These are phyloP conservation scores for Mortierella sp. DNA, from an alignment of 371 early-diverging fungal genomes.

Conservation along the genomic window DNA sequence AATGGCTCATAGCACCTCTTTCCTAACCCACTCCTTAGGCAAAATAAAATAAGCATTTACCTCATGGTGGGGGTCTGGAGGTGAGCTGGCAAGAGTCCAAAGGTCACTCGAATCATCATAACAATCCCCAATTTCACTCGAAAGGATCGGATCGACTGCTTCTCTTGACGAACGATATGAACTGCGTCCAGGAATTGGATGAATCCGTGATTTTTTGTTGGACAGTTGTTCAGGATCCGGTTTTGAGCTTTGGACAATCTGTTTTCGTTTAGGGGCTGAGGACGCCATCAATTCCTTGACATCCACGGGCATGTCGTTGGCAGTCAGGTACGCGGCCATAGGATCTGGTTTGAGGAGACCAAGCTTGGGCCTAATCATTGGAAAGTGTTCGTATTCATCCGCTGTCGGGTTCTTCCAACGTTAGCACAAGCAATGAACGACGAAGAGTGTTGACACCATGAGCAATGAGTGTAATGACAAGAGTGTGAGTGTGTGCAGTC, in stretches of 20 bases:
- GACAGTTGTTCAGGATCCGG: slow-evolving; percentile 13
- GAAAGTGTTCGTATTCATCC: slow-evolving; percentile 20
- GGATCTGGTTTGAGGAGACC: slow-evolving; percentile 30
- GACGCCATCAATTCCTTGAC: not conserved
- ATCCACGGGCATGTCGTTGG: slow-evolving; percentile 10
- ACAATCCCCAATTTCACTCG: not conserved
- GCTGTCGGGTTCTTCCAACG: slow-evolving; percentile 18
- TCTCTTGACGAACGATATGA: slow-evolving; percentile 13
- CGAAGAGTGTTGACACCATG: not conserved
- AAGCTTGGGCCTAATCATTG: slow-evolving; percentile 26
- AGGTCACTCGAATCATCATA: too few relatives aligned
- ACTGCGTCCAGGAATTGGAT: not conserved
- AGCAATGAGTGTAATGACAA: not conserved
- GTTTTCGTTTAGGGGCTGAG: slow-evolving; percentile 7
- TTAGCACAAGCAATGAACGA: not conserved
- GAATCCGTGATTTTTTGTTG: slow-evolving; percentile 19
- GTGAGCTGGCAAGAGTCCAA: too few relatives aligned
- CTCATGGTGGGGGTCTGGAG: too few relatives aligned
- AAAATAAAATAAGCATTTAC: too few relatives aligned
- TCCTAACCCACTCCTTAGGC: too few relatives aligned
- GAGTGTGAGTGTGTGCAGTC: not conserved
- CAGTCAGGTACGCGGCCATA: slow-evolving; percentile 25
- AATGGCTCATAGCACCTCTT: too few relatives aligned
- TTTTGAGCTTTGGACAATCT: slow-evolving; percentile 5
- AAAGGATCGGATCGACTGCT: slow-evolving; percentile 3